Conservation (phyloP, 2,329 filamentous ascomycete genomes). For the Rutstroemia sp. region DNA sequence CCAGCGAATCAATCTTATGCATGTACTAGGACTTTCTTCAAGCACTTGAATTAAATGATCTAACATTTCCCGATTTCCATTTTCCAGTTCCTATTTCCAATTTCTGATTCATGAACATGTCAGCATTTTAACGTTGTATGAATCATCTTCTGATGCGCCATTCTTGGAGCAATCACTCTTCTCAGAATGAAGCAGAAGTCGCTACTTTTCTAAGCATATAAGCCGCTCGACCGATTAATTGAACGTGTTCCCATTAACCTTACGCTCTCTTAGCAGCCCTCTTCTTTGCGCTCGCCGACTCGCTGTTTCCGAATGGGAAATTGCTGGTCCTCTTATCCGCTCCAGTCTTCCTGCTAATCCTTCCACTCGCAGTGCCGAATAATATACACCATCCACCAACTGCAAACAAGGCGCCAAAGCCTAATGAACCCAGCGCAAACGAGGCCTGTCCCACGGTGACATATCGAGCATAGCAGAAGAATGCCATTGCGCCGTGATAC, state of each 20-base stretch:
- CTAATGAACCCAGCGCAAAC: slow-evolving; percentile 45
- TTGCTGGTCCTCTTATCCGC: slow-evolving; percentile 59
- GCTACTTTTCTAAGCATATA: not conserved
- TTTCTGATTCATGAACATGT: too few species aligned
- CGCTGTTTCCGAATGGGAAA: slow-evolving; percentile 56
- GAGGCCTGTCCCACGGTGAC: slow-evolving; percentile 40
- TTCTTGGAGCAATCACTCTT: too few species aligned
- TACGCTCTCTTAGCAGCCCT: slow-evolving; percentile 11
- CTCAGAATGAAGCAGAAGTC: too few species aligned
- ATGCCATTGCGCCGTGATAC: slow-evolving; percentile 49
- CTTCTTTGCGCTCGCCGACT: slow-evolving; percentile 31
- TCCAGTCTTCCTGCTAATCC: slow-evolving; percentile 55
- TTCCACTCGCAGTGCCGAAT: slow-evolving; percentile 42
- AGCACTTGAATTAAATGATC: too few species aligned
- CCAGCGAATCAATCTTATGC: too few species aligned
- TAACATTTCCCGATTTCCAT: too few species aligned
- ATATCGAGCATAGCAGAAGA: slow-evolving; percentile 54
- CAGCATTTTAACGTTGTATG: too few species aligned
- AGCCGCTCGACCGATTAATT: not conserved
- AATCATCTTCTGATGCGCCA: too few species aligned
- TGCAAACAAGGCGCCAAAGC: slow-evolving; percentile 41
- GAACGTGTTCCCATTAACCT: not conserved
- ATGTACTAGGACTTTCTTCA: too few species aligned
- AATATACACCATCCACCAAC: slow-evolving; percentile 51
- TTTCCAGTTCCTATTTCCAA: too few species aligned